These are phyloP conservation scores for Arthrobotrys sphaeroides DNA, from an alignment of 2,329 filamentous ascomycete genomes.

Conservation along the genomic window DNA sequence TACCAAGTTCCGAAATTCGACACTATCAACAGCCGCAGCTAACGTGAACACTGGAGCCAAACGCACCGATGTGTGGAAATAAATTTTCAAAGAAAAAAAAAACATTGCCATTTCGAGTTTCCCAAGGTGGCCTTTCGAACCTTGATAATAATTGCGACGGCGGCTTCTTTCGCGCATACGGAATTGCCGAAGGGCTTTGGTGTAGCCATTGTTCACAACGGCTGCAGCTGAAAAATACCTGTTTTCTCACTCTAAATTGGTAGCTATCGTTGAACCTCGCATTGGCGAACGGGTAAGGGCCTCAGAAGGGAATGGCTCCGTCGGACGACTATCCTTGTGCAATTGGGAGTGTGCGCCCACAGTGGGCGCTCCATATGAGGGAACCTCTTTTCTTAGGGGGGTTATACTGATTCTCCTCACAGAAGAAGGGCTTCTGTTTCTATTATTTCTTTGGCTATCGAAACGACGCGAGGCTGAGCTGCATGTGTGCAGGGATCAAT, in stretches of 20 bases:
- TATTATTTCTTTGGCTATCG: constrained; percentile 41
- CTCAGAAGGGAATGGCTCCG: constrained; percentile 49
- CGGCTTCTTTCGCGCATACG: constrained; percentile 50
- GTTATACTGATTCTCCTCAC: constrained; percentile 1
- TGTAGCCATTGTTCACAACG: neutral
- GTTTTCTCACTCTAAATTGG: neutral
- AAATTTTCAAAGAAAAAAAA: too few relatives aligned
- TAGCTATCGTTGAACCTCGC: constrained; percentile 15
- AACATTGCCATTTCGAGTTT: neutral
- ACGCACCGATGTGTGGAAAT: constrained; percentile 1
- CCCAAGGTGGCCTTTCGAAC: constrained; percentile 5
- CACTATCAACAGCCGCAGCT: constrained; percentile 26
- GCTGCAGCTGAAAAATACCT: constrained; percentile 29
- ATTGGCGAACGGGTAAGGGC: constrained; percentile 51
- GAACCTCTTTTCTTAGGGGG: constrained; percentile 4
- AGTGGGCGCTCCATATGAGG: neutral
- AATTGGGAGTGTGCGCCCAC: constrained; percentile 6
- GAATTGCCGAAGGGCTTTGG: constrained; percentile 41
- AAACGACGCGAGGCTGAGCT: constrained; percentile 54
- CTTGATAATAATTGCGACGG: constrained; percentile 39
- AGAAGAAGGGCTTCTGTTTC: constrained; percentile 36
- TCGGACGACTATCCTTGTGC: constrained; percentile 17
- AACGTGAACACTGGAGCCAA: constrained; percentile 10
- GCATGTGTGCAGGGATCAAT: constrained; percentile 50
- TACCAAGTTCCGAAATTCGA: constrained; percentile 35